These are phyloP conservation scores for Westerdykella sp. DNA, from an alignment of 2,329 filamentous ascomycete genomes.

Conservation along the genomic window DNA sequence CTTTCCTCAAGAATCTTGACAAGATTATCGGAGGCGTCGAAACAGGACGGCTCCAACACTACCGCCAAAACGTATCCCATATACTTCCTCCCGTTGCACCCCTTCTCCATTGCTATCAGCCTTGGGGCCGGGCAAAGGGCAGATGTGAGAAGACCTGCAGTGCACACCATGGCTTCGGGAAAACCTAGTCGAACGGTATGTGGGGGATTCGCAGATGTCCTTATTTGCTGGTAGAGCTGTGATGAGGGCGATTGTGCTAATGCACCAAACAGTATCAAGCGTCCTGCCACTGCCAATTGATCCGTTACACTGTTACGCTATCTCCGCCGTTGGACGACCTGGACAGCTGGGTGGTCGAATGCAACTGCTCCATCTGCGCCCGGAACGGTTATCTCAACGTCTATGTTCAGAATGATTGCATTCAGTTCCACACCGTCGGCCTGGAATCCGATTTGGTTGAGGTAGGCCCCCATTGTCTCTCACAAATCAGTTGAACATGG, in stretches of 20 bases:
- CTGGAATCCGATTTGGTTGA: conserved; percentile 10
- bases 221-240: neutral
- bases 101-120: conserved; percentile 27
- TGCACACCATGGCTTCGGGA: conserved; percentile 11
- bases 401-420: conserved; percentile 21
- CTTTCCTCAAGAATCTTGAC: too few relatives aligned
- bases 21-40: too few relatives aligned
- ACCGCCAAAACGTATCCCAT: conserved; percentile 24
- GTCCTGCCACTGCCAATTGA: conserved; percentile 50
- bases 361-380: conserved; percentile 50
- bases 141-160: conserved; percentile 13
- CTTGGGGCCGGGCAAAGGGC: conserved; percentile 10
- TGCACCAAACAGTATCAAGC: conserved; percentile 37
- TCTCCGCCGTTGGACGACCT: conserved; percentile 44
- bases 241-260: neutral
- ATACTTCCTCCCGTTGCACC: conserved; percentile 26
- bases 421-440: conserved; percentile 16
- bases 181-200: conserved; percentile 12
- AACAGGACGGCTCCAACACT: neutral
- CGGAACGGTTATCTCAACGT: conserved; percentile 49
- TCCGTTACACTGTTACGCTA: conserved; percentile 46
- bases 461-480: neutral
- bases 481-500: neutral
- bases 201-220: neutral
- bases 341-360: conserved; percentile 41